These are phyloP conservation scores for Neocallimastix lanati DNA, from an alignment of 192 early-diverging fungal species.

Conservation along the genomic window DNA sequence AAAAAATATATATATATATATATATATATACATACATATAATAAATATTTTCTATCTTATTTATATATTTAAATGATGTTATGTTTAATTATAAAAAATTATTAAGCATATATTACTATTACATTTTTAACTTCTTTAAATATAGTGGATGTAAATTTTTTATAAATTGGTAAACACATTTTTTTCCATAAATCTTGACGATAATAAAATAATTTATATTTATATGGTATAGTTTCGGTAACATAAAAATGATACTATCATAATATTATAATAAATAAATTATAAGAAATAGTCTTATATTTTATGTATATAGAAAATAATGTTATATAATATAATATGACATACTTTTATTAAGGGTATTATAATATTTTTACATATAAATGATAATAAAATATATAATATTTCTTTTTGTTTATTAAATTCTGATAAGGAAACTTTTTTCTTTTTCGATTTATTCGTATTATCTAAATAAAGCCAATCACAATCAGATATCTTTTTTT, in stretches of 20 bases:
- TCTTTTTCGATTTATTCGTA: no score
- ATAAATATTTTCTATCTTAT: no score
- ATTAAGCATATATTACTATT: neutral
- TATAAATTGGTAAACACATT: neutral
- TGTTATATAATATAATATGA: no score
- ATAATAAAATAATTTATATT: neutral
- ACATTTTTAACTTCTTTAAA: neutral
- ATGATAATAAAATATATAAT: neutral
- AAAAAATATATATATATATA: no score
- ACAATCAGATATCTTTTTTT: neutral
- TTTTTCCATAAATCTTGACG: neutral
- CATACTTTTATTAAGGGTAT: neutral
- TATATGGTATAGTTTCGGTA: neutral
- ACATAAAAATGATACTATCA: neutral
- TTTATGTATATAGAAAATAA: no score
- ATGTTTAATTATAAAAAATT: no score
- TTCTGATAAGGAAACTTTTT: neutral
- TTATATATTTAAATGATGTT: no score
- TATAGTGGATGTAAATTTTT: neutral
- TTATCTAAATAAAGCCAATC: neutral
- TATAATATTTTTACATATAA: neutral
- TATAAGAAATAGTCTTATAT: no score
- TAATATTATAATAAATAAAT: no score
- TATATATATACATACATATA: no score
- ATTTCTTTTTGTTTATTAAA: neutral